Conservation (phyloP, 768 basidiomycete species). For the Naganishia friedmannii region DNA sequence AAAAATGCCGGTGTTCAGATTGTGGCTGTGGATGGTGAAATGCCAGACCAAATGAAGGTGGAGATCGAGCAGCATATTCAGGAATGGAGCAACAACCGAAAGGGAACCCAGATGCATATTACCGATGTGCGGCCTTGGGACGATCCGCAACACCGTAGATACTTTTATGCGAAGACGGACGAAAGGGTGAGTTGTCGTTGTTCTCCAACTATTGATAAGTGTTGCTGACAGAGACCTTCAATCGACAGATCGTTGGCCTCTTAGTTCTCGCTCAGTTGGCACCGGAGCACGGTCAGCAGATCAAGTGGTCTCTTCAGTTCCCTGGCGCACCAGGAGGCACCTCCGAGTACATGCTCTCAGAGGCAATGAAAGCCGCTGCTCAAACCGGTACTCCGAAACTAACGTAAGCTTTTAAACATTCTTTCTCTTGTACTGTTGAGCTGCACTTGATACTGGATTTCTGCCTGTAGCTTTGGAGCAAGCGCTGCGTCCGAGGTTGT, state of each 20-base stretch:
- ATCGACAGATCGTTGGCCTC: conserved; percentile 54
- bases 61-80: conserved; percentile 59
- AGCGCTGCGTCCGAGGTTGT: conserved; percentile 51
- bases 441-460: conserved; percentile 40
- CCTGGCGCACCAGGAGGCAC: conserved; percentile 60
- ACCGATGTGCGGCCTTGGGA: conserved; percentile 60
- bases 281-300: conserved; percentile 56
- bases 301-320: conserved; percentile 62
- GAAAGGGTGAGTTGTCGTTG: conserved; percentile 41
- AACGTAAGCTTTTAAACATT: conserved; percentile 15
- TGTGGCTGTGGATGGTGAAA: conserved; percentile 55
- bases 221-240: conserved; percentile 16
- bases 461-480: conserved; percentile 51
- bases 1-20: conserved; percentile 47
- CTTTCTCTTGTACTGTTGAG: no score
- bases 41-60: conserved; percentile 56
- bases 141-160: conserved; percentile 60
- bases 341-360: conserved; percentile 59
- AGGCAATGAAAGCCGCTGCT: conserved; percentile 54
- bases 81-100: conserved; percentile 60
- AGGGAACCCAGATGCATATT: conserved; percentile 62
- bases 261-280: conserved; percentile 59
- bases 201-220: not conserved
- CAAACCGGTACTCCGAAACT: conserved; percentile 50
- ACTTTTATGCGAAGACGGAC: conserved; percentile 59